A percentile compares a stretch with the other conserved stretches of the same genome.
Evolutionary conservation across 2,329 filamentous ascomycete genomes (phyloP).

Genomic region (Ophiostoma triangulosporum): DNA sequence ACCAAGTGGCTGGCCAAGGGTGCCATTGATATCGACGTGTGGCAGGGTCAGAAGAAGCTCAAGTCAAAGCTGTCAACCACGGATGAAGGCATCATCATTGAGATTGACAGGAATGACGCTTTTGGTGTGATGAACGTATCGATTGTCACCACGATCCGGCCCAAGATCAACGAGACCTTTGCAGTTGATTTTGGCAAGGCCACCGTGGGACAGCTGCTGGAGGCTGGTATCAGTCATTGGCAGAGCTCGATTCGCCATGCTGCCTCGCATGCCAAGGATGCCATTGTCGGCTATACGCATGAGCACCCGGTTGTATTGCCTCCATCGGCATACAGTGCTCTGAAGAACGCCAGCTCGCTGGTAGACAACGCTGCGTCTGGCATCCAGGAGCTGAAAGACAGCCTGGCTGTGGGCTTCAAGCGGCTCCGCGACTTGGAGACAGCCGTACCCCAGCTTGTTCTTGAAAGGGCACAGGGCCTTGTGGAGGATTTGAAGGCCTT

Average conservation of each 20-base stretch:
- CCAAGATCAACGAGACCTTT: conserved; percentile 48
- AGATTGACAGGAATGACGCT: conserved; percentile 39
- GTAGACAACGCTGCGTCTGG: background rate
- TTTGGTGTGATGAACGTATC: conserved; percentile 44
- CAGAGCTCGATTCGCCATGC: conserved; percentile 28
- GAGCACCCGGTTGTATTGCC: background rate
- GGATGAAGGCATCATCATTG: conserved; percentile 38
- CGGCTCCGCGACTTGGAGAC: background rate
- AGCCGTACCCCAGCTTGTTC: background rate
- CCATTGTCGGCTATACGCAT: conserved; percentile 11
- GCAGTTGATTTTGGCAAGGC: conserved; percentile 44
- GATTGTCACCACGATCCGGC: conserved; percentile 43
- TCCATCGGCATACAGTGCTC: background rate
- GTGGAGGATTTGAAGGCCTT: background rate
- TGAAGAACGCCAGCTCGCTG: background rate
- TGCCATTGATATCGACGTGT: conserved; percentile 42
- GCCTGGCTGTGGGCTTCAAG: background rate
- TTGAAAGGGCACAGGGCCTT: background rate
- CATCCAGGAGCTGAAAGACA: background rate
- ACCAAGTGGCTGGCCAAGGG: conserved; percentile 41
- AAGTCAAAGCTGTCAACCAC: conserved; percentile 34
- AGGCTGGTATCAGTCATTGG: conserved; percentile 24
- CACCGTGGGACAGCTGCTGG: conserved; percentile 29
- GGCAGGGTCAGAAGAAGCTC: conserved; percentile 32
- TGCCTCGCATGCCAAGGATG: conserved; percentile 1